phyloP scores from a whole-genome alignment of 1,284 basidiomycete species.

The Trametes sp. region DNA sequence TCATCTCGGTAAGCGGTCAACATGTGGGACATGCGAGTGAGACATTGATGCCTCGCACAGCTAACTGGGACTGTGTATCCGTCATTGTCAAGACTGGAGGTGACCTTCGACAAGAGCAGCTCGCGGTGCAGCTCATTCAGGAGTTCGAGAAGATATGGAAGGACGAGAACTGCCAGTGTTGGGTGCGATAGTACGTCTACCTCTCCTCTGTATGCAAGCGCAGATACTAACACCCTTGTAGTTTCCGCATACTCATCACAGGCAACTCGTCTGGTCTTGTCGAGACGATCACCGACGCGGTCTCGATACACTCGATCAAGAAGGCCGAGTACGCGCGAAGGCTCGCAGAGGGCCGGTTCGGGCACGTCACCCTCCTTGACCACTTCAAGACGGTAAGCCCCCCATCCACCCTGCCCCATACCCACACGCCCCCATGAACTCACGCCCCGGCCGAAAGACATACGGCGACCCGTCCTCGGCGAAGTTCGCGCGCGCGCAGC shows the following conservation, averaged over 20 bases:
- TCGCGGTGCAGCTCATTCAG: slow-evolving; percentile 94
- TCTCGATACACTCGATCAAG: slow-evolving; percentile 99
- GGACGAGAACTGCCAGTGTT: slow-evolving; percentile 90
- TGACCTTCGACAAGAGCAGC: slow-evolving; percentile 96
- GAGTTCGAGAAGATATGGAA: slow-evolving; percentile 96
- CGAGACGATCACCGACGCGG: slow-evolving; percentile 95
- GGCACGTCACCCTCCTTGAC: slow-evolving; percentile 88
- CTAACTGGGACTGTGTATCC: slow-evolving; percentile 87
- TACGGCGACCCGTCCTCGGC: slow-evolving; percentile 91
- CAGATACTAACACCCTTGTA: slow-evolving; percentile 16
- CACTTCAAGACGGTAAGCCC: slow-evolving; percentile 83
- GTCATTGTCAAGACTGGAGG: slow-evolving; percentile 99
- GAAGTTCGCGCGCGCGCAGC: slow-evolving; percentile 85
- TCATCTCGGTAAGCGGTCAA: slow-evolving; percentile 71
- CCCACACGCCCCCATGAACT: background rate
- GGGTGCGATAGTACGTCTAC: slow-evolving; percentile 86
- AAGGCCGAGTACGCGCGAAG: slow-evolving; percentile 96
- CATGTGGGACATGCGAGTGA: background rate
- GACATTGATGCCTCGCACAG: slow-evolving; percentile 47
- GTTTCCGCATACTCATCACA: slow-evolving; percentile 89
- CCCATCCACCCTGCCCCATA: background rate
- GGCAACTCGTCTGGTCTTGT: slow-evolving; percentile 93
- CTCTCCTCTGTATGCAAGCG: background rate
- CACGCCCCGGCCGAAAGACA: slow-evolving; percentile 57
- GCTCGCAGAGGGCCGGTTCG: slow-evolving; percentile 80